Evolutionary conservation across 1,284 basidiomycete species (phyloP).

Genomic region (Ustilago shanxiensis): DNA sequence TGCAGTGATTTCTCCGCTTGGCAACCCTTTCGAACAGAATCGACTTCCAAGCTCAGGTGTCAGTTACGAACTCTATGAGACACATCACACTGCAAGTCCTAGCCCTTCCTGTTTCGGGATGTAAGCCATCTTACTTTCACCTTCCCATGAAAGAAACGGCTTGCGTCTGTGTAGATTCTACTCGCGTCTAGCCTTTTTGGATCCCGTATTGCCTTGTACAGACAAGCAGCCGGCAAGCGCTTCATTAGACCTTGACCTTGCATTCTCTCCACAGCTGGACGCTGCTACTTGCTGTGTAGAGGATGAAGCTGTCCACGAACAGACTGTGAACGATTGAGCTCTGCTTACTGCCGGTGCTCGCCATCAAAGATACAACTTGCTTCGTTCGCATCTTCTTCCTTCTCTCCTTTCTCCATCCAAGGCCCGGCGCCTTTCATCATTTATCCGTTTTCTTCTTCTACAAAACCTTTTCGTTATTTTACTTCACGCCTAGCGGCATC

Average conservation of each 20-base stretch:
- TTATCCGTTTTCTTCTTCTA: constrained; percentile 23
- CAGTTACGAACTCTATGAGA: constrained; percentile 22
- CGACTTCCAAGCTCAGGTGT: neutral
- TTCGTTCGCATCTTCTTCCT: constrained; percentile 18
- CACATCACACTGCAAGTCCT: neutral
- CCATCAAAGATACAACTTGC: neutral
- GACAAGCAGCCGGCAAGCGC: too few relatives aligned
- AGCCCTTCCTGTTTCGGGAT: constrained; percentile 18
- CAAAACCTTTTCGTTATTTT: constrained; percentile 11
- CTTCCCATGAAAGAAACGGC: neutral
- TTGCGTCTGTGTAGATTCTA: constrained; percentile 31
- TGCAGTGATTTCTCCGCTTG: too few relatives aligned
- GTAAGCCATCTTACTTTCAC: constrained; percentile 9
- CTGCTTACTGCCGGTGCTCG: neutral
- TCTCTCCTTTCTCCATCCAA: constrained; percentile 34
- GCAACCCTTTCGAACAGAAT: too few relatives aligned
- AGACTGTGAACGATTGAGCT: too few relatives aligned
- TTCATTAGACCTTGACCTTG: too few relatives aligned
- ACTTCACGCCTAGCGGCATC: constrained; percentile 2
- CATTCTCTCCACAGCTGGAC: too few relatives aligned
- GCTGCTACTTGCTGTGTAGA: too few relatives aligned
- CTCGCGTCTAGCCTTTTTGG: constrained; percentile 1
- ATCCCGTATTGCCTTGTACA: too few relatives aligned
- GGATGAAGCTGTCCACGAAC: too few relatives aligned
- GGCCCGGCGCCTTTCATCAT: constrained; percentile 41